phyloP scores from a whole-genome alignment of 768 basidiomycete genomes.

The Terana coerulea region DNA sequence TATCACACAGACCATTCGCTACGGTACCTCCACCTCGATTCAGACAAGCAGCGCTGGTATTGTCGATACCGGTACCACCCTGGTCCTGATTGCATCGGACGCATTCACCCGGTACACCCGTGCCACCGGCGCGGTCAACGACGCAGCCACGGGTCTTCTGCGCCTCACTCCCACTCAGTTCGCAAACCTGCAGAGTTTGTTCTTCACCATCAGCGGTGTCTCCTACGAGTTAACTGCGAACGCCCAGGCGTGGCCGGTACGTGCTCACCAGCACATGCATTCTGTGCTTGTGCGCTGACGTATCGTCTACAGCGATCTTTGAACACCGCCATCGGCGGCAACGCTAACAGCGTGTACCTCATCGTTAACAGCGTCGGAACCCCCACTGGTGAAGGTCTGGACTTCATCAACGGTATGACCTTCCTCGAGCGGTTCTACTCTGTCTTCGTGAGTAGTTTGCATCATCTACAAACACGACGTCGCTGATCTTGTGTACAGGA shows the following conservation, averaged over 20 bases:
- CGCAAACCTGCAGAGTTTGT: conserved; percentile 40
- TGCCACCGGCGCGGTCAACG: conserved; percentile 45
- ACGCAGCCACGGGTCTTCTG: conserved; percentile 50
- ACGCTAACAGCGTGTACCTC: conserved; percentile 42
- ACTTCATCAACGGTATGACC: conserved; percentile 42
- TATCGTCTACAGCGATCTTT: conserved; percentile 29
- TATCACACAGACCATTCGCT: conserved; percentile 23
- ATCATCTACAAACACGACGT: neutral
- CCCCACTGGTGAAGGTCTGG: conserved; percentile 46
- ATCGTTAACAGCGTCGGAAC: conserved; percentile 46
- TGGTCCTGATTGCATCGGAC: conserved; percentile 28
- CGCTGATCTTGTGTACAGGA: conserved; percentile 26
- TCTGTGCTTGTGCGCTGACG: neutral
- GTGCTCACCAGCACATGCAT: neutral
- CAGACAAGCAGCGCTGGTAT: conserved; percentile 22
- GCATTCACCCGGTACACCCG: conserved; percentile 48
- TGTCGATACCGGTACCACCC: conserved; percentile 26
- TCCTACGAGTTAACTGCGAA: conserved; percentile 56
- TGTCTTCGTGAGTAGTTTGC: conserved; percentile 3
- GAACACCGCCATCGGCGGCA: conserved; percentile 57
- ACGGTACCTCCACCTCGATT: conserved; percentile 23
- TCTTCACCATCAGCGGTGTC: conserved; percentile 41
- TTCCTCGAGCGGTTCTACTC: conserved; percentile 17
- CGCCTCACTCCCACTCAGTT: conserved; percentile 46
- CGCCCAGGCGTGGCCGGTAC: conserved; percentile 60